Percentiles rank a stretch among this genome's conserved stretches.
These are phyloP conservation scores for Houttuynia cordata DNA, from an alignment of 164 flowering plant species.

Conservation along the genomic window DNA sequence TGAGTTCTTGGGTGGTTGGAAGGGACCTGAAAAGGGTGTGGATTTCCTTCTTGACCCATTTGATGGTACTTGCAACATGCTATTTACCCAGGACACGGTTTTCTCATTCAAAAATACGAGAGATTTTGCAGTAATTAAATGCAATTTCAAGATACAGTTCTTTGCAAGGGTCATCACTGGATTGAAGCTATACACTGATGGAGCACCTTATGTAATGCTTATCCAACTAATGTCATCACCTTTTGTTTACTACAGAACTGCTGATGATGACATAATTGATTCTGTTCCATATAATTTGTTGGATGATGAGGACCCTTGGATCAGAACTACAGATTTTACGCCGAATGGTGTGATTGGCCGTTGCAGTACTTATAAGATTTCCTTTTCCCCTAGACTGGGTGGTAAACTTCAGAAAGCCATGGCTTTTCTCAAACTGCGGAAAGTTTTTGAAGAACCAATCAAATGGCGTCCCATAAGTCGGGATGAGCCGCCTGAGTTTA, in stretches of 20 bases:
- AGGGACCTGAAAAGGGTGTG: constrained; percentile 47
- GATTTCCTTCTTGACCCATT: constrained; percentile 80
- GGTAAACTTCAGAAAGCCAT: constrained; percentile 30
- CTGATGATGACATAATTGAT: constrained; percentile 71
- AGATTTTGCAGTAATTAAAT: constrained; percentile 43
- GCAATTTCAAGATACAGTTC: constrained; percentile 75
- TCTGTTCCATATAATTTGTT: constrained; percentile 60
- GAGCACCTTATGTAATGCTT: constrained; percentile 25
- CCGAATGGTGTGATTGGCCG: constrained; percentile 71
- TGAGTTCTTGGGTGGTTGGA: constrained; percentile 66
- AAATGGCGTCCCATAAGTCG: constrained; percentile 18
- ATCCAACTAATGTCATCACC: constrained; percentile 71
- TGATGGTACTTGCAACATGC: constrained; percentile 53
- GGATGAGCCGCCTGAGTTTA: constrained; percentile 57
- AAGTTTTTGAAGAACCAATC: constrained; percentile 23
- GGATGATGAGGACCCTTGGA: constrained; percentile 97
- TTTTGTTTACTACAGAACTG: constrained; percentile 62
- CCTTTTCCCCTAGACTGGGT: constrained; percentile 57
- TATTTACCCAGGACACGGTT: constrained; percentile 50
- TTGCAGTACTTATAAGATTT: constrained; percentile 50
- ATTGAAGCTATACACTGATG: constrained; percentile 27
- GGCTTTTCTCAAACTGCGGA: constrained; percentile 34
- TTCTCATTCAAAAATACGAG: constrained; percentile 40
- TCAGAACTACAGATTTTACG: constrained; percentile 84
- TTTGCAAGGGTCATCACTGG: constrained; percentile 48